A percentile compares a stretch with the other conserved stretches of the same genome.
phyloP scores from a whole-genome alignment of 2,329 filamentous ascomycete species.

The Fusarium brevicatenulatum region DNA sequence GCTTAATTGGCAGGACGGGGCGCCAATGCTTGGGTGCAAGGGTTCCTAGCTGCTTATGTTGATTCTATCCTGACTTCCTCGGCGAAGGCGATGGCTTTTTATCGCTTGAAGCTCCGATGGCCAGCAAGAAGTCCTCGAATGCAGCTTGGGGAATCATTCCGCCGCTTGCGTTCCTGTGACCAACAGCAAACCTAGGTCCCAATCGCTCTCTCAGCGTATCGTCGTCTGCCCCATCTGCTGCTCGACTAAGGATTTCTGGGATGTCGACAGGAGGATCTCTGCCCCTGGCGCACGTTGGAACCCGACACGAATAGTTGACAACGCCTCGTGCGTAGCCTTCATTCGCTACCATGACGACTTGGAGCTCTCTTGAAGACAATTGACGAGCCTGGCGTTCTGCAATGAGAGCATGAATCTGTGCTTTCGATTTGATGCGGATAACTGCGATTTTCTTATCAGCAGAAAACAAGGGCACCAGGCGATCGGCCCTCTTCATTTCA shows the following conservation, averaged over 20 bases:
- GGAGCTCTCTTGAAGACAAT: constrained; percentile 66
- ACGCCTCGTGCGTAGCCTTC: constrained; percentile 70
- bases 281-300: constrained; percentile 65
- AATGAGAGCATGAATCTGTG: constrained; percentile 74
- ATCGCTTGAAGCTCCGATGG: constrained; percentile 59
- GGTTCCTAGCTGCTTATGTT: constrained; percentile 49
- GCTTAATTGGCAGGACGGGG: neutral
- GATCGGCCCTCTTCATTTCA: constrained; percentile 71
- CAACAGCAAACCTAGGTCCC: constrained; percentile 72
- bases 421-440: constrained; percentile 67
- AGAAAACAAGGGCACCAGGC: constrained; percentile 71
- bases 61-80: constrained; percentile 54
- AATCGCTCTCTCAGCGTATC: constrained; percentile 58
- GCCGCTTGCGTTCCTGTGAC: constrained; percentile 74
- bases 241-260: constrained; percentile 64
- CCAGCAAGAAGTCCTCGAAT: constrained; percentile 71
- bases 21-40: neutral
- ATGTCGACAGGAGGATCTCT: constrained; percentile 69
- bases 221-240: constrained; percentile 57
- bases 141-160: constrained; percentile 69
- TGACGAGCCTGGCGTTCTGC: constrained; percentile 73
- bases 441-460: constrained; percentile 70
- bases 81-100: constrained; percentile 57
- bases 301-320: constrained; percentile 74
- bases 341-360: constrained; percentile 74